Base-by-base conservation (phyloP, 2,329 filamentous ascomycete genomes). In the Fusarium neocosmosporiellum region DNA sequence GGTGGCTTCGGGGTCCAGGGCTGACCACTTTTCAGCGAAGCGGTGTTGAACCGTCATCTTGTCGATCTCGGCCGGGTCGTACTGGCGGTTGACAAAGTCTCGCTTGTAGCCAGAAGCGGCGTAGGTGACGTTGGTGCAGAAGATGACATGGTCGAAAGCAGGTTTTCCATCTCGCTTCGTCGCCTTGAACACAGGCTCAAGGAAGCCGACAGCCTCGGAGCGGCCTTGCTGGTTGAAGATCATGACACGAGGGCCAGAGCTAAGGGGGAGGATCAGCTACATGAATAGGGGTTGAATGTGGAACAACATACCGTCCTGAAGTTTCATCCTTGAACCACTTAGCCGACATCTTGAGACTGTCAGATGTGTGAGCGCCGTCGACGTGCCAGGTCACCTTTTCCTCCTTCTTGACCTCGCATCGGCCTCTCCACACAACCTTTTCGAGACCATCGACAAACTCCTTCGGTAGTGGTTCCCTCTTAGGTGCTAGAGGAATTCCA, bases 311-410 rank as follows among this genome's bases (percentile, higher is more conserved):
- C 80, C 76, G 78, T 55, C 67, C 68, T 33, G 80, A 78, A n/a
- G 78, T 84, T 75, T 88, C 86, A 11, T 81, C 81, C 2, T 90
- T 89, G 78, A 98, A 98, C 95, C 95, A 98, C 70, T 89, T 88
- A 0, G 92, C 92, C 6, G 94, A 94, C 73, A 94, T 88, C 71
- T 92, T 89, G 63, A 99, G 92, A 79, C 95, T 98, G 79, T 98
- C 96, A 5, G 93, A 87, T 0, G 96, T 99, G 82, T 99, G 96
- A 3, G 95, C 96, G 10, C 96, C 95, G 79, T 99, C 96, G 22
- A 99, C 89, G 78, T 95, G 93, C 95, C 96, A 99, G 18, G 86
- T 87, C 7, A 97, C 84, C 3, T 78, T 78, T 4, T 84, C 85
- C 69, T 90, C 88, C 5, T 81, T 74, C 75, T 88, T 89, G 43